Conservation (phyloP, 345 rosid species). For the Acer saccharum region DNA sequence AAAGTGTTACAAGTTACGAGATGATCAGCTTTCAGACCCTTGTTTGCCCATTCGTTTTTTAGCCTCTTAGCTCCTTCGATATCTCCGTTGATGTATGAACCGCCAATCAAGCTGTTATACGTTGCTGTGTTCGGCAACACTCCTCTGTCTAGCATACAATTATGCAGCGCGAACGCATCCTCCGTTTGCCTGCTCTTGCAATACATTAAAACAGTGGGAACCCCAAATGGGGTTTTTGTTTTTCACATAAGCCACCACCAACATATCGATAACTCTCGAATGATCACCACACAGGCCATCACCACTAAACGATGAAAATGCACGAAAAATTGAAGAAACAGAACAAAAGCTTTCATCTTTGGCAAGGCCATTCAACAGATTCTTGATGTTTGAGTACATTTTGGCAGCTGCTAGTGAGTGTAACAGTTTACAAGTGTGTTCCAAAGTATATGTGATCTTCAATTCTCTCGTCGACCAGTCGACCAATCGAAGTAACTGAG, state of each 20-base stretch:
- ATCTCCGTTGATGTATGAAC: slow-evolving; percentile 57
- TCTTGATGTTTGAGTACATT: slow-evolving; percentile 54
- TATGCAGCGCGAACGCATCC: slow-evolving; percentile 52
- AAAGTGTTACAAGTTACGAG: too few relatives aligned
- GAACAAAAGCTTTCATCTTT: slow-evolving; percentile 33
- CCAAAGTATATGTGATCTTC: slow-evolving; percentile 39
- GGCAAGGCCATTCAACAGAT: slow-evolving; percentile 61
- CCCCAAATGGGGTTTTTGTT: slow-evolving; percentile 44
- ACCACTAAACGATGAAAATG: slow-evolving; percentile 50
- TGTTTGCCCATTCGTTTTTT: slow-evolving; percentile 40
- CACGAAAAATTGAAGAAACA: slow-evolving; percentile 56
- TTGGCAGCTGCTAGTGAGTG: slow-evolving; percentile 52
- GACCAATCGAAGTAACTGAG: slow-evolving; percentile 58
- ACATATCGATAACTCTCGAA: slow-evolving; percentile 63
- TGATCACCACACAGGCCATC: slow-evolving; percentile 30
- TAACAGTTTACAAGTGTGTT: slow-evolving; percentile 45
- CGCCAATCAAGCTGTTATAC: slow-evolving; percentile 70
- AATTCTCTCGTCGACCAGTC: slow-evolving; percentile 60
- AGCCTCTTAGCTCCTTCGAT: slow-evolving; percentile 39
- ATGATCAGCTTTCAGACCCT: slow-evolving; percentile 34
- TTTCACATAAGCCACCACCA: slow-evolving; percentile 57
- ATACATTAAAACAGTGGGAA: slow-evolving; percentile 47
- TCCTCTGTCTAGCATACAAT: slow-evolving; percentile 53
- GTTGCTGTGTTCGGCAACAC: slow-evolving; percentile 52
- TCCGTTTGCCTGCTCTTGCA: slow-evolving; percentile 57